Conservation (phyloP, 1,139 yeast species). For the Arxiozyma bovina region DNA sequence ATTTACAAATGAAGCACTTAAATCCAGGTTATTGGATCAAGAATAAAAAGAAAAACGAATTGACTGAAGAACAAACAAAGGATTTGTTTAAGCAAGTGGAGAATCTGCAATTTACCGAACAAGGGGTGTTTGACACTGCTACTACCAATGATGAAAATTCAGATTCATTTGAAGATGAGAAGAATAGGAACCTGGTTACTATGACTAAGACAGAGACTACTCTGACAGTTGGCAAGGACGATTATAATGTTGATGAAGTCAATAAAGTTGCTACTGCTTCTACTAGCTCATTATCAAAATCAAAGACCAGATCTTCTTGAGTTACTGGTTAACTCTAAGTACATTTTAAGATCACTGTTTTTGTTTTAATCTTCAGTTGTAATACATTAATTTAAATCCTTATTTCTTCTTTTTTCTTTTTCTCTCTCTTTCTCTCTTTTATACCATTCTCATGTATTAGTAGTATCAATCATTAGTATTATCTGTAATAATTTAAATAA, state of each 20-base stretch:
- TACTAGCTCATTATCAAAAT: neutral
- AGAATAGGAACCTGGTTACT: neutral
- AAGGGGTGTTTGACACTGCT: neutral
- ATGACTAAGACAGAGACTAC: neutral
- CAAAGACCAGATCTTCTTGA: neutral
- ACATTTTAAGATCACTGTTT: neutral
- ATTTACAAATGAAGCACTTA: constrained; percentile 44
- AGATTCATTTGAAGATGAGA: neutral
- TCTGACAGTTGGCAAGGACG: neutral
- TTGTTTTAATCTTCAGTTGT: too few species aligned
- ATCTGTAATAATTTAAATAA: too few species aligned
- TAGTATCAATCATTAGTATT: too few species aligned
- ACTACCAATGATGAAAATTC: neutral
- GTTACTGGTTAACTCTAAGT: neutral
- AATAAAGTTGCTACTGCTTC: neutral
- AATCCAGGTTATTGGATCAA: constrained; percentile 69
- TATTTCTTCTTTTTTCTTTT: too few species aligned
- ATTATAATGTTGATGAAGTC: neutral
- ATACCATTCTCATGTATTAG: too few species aligned
- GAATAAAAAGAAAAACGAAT: constrained; percentile 54
- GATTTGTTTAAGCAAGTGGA: constrained; percentile 39
- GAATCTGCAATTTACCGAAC: neutral
- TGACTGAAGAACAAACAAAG: constrained; percentile 45
- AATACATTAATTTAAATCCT: too few species aligned
- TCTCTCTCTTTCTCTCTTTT: too few species aligned